These are phyloP conservation scores for Fusarium sp. DNA, from an alignment of 2,329 filamentous ascomycete genomes.

Conservation along the genomic window DNA sequence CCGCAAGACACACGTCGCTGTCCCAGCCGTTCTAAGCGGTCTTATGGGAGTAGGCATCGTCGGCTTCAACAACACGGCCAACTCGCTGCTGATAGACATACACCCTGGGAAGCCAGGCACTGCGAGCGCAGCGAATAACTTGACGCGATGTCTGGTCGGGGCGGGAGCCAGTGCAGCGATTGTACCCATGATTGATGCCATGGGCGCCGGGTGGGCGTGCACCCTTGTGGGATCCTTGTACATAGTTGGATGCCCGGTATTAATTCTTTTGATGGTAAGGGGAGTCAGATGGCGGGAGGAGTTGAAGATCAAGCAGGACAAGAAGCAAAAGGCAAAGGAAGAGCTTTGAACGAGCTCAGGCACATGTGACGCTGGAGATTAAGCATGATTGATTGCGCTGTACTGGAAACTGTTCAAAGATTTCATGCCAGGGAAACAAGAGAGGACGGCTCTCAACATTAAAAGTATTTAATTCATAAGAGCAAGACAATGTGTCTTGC, in stretches of 20 bases:
- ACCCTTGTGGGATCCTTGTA: constrained; percentile 63
- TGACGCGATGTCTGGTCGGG: constrained; percentile 69
- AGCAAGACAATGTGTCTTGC: too few species aligned
- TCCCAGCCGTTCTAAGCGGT: constrained; percentile 63
- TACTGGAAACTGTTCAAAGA: background rate
- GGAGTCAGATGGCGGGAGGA: constrained; percentile 62
- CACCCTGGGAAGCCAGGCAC: constrained; percentile 67
- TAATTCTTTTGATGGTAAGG: constrained; percentile 59
- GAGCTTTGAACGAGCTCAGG: background rate
- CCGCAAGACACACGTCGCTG: constrained; percentile 60
- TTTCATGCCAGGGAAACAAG: background rate
- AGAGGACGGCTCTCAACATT: background rate
- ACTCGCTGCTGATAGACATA: constrained; percentile 70
- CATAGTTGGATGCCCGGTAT: constrained; percentile 56
- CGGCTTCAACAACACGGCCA: constrained; percentile 69
- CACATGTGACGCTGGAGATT: background rate
- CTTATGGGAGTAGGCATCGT: constrained; percentile 66
- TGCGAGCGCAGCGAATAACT: constrained; percentile 70
- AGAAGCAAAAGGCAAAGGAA: constrained; percentile 38
- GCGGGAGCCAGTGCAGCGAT: constrained; percentile 68
- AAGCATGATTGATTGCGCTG: too few species aligned
- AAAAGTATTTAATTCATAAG: background rate
- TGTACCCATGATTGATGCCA: constrained; percentile 64
- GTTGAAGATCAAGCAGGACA: constrained; percentile 47
- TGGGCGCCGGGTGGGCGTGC: constrained; percentile 69